Evolutionary conservation across 257 asterid species (phyloP).

Genomic region (Solanum pinnatisectum): DNA sequence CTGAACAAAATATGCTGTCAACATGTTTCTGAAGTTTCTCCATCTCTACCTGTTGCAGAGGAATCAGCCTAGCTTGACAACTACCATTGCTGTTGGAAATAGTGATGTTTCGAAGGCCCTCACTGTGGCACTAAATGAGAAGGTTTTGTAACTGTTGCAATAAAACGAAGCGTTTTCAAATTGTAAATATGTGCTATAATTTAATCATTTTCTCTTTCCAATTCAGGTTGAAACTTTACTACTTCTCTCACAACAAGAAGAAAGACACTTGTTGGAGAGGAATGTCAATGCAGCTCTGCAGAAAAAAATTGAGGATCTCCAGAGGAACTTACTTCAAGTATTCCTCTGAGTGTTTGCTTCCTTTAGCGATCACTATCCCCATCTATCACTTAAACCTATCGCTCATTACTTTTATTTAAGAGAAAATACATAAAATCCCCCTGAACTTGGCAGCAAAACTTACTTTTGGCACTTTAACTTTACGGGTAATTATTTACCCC

Average conservation of each 20-base stretch:
- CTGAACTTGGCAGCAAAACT: too few species aligned
- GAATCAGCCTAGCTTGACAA: constrained; percentile 23
- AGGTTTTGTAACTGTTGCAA: constrained; percentile 39
- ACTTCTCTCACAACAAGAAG: constrained; percentile 92
- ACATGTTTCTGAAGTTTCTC: background rate
- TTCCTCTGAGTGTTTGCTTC: background rate
- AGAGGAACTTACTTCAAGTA: constrained; percentile 83
- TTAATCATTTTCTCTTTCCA: constrained; percentile 1
- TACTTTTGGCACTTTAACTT: too few species aligned
- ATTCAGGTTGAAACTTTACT: constrained; percentile 68
- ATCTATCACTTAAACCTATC: background rate
- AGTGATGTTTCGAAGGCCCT: constrained; percentile 54
- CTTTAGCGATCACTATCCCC: background rate
- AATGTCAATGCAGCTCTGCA: constrained; percentile 71
- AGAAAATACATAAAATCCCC: too few species aligned
- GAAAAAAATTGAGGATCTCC: constrained; percentile 73
- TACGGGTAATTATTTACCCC: too few species aligned
- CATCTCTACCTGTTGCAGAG: constrained; percentile 29
- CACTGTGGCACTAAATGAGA: constrained; percentile 84
- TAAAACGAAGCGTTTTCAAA: background rate
- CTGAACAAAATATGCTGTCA: background rate
- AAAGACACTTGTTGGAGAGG: constrained; percentile 74
- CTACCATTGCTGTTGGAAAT: constrained; percentile 21
- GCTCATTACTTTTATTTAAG: background rate
- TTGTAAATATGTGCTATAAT: constrained; percentile 1